Evolutionary conservation across 2,329 filamentous ascomycete species (phyloP), one percentile per base, ranked within the genome.

Genomic region (Zarea fungicola): DNA sequence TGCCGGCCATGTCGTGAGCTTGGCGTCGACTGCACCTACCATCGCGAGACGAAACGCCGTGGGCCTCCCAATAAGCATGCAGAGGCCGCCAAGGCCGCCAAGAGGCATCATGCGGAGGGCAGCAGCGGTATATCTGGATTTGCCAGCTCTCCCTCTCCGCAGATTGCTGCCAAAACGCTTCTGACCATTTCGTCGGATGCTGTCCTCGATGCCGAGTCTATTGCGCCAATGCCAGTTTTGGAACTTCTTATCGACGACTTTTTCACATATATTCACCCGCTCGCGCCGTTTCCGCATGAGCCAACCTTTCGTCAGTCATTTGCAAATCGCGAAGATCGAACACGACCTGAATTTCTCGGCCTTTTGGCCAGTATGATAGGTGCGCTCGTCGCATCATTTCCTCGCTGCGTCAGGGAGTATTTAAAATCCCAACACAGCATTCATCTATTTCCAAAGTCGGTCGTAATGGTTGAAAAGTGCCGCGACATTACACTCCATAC

Each of bases 241-340:
- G 77, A 85, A 58, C 74, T 84, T 2, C 73, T 90, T 14, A 78
- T 91, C 50, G 84, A 90, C 62, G 87, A 91, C 68, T 91, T 88
- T 74, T 91, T 90, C 67, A 89, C 84, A 16, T 89, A 89, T 62
- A 84, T 90, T 46, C 85, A 90, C 57, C 87, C 87, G 1, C 74
- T 91, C 8, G 80, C 80, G 50, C 87, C 87, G 0, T 90, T 91
- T 50, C 87, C 87, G 0, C 87, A 91, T 63, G 85, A 90, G 61
- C 85, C 85, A 0, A 86, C 84, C 4, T 90, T 91, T 62, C 78
- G 85, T 19, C 77, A 81, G 53, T 81, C 81, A 1, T 87, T 89
- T 63, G 74, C 75, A 7, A 76, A 76, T 48, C 75, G 86, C 28
- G 80, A 87, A 59, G 85, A 89, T 60, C 73, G 81, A 45, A 77